These are phyloP conservation scores for Eremochloa ophiuroides DNA, from an alignment of 176 grass and related monocot species.

Conservation along the genomic window DNA sequence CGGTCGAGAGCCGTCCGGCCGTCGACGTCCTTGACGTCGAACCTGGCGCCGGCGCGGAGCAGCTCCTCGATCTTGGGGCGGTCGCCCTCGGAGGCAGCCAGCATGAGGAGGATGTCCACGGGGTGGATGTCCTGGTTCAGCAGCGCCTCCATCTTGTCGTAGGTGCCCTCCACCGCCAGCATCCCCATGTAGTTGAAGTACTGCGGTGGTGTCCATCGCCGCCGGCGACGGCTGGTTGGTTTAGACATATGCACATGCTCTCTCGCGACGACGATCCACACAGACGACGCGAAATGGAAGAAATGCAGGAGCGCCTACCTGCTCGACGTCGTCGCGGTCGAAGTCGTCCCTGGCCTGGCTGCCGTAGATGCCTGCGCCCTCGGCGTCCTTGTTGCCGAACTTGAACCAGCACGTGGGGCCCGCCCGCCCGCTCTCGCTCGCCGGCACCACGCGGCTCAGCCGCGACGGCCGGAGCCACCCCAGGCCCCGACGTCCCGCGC, in stretches of 20 bases:
- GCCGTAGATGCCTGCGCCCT: slow-evolving; percentile 86
- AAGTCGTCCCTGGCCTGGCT: slow-evolving; percentile 88
- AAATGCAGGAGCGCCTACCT: no score
- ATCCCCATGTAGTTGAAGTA: slow-evolving; percentile 99
- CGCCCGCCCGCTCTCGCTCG: slow-evolving; percentile 42
- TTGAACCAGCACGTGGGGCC: slow-evolving; percentile 72
- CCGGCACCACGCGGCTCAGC: slow-evolving; percentile 37
- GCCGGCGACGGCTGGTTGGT: neutral
- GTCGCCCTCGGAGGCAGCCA: slow-evolving; percentile 85
- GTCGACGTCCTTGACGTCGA: slow-evolving; percentile 82
- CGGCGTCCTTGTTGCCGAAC: slow-evolving; percentile 77
- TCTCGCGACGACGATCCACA: neutral
- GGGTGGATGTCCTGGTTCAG: slow-evolving; percentile 85
- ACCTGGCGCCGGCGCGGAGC: slow-evolving; percentile 71
- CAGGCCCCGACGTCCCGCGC: slow-evolving; percentile 2
- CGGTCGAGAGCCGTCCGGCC: slow-evolving; percentile 77
- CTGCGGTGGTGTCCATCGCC: slow-evolving; percentile 2
- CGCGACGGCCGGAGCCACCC: slow-evolving; percentile 37
- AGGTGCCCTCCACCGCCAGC: slow-evolving; percentile 96
- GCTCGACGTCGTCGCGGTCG: slow-evolving; percentile 93
- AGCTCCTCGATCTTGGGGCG: slow-evolving; percentile 96
- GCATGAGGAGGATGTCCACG: slow-evolving; percentile 87
- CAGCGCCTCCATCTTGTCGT: slow-evolving; percentile 98
- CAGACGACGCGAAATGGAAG: no score
- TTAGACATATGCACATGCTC: neutral